Evolutionary conservation across 2,329 filamentous ascomycete genomes (phyloP), one percentile per base, ranked within the genome.

Genomic region (Cladosporium sp.): DNA sequence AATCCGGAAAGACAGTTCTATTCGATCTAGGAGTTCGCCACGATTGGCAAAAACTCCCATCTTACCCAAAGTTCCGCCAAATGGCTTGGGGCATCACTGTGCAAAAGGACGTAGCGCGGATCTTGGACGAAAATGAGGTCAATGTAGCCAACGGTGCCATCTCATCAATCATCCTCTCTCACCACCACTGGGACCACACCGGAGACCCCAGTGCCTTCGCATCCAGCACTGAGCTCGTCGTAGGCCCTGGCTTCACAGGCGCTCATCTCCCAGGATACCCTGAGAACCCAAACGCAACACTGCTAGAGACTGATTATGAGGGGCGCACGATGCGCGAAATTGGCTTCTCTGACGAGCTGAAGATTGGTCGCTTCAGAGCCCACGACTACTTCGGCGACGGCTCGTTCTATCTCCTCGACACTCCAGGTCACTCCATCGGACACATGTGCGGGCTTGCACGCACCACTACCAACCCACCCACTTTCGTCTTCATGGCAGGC

Each of bases 371-470:
- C 10, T 84, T 84, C 70, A 69, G 76, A 35, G 82, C 83, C 1
- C 74, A 77, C 29, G 85, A 88, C 70, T 86, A 81, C 70, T 87
- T 86, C 64, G 80, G 80, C 3, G 85, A 88, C 70, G 85, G 84
- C 0, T 80, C 77, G 26, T 85, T 88, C 68, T 86, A 86, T 70
- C 76, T 87, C 1, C 77, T 87, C 31, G 77, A 84, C 68, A 79
- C 80, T 3, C 84, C 84, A 0, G 85, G 85, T 1, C 84, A 86
- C 69, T 79, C 80, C 0, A 72, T 83, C 12, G 83, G 82, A 1
- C 83, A 85, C 69, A 74, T 84, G n/a, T 80, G 79, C 65, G 84
- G 77, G 3, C 76, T 86, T 0, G 84, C 82, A 1, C 76, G 84
- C 8, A 81, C 79, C 0, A 69, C 74, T 3, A 69, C 70, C 2